These are phyloP conservation scores for Dichomitus squalens DNA, from an alignment of 1,284 basidiomycete species.

Conservation along the genomic window DNA sequence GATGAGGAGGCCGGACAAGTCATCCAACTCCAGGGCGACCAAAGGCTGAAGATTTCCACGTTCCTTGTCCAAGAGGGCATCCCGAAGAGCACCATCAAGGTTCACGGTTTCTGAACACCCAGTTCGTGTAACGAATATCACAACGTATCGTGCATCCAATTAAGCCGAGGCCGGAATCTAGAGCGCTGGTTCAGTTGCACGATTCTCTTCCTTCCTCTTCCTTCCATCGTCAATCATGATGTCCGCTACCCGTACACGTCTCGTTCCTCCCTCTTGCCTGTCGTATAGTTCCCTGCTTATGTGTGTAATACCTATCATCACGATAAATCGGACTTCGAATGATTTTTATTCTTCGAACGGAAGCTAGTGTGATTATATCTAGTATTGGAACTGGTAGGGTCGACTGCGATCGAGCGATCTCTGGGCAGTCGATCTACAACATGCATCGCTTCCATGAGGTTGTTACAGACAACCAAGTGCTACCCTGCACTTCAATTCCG, in stretches of 20 bases:
- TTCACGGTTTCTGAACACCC: constrained; percentile 80
- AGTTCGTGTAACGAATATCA: neutral
- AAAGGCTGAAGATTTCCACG: constrained; percentile 87
- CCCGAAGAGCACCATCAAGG: constrained; percentile 74
- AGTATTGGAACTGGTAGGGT: too few relatives aligned
- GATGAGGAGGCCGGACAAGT: constrained; percentile 97
- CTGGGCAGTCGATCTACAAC: too few relatives aligned
- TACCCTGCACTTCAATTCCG: neutral
- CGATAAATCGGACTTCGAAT: constrained; percentile 31
- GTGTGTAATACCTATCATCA: constrained; percentile 33
- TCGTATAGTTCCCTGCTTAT: constrained; percentile 21
- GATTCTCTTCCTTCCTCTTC: constrained; percentile 23
- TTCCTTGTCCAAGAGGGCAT: constrained; percentile 86
- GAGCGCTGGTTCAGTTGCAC: constrained; percentile 23
- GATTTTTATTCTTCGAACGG: neutral
- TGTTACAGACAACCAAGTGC: neutral
- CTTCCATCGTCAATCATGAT: constrained; percentile 15
- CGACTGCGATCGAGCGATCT: too few relatives aligned
- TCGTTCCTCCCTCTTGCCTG: constrained; percentile 12
- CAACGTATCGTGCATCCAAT: constrained; percentile 4
- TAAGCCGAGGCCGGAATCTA: constrained; percentile 19
- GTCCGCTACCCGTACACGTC: constrained; percentile 1
- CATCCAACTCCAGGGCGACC: constrained; percentile 99
- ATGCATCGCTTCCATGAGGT: too few relatives aligned
- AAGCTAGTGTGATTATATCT: neutral